Percentiles rank a stretch among this genome's conserved stretches.
Conservation (phyloP, 352 stramenopile genomes). For the Phytophthora crassamura region DNA sequence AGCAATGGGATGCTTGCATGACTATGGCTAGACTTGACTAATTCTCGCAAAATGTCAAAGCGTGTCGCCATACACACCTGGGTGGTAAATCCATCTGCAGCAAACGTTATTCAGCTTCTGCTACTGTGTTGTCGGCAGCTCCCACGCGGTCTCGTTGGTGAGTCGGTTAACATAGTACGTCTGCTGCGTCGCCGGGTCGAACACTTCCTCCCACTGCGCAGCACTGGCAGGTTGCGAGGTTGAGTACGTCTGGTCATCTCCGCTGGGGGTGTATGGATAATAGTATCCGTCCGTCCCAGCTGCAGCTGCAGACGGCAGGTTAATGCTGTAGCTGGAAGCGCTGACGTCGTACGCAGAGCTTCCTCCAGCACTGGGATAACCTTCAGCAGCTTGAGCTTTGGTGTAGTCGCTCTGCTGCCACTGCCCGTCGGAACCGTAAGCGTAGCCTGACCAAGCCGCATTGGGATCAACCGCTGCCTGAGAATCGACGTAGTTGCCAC, state of each 20-base stretch:
- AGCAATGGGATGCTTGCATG: too few species aligned
- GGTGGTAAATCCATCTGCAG: too few species aligned
- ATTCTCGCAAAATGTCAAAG: too few species aligned
- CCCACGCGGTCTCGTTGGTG: constrained; percentile 69
- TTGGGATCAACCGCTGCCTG: constrained; percentile 13
- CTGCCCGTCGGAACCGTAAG: background rate
- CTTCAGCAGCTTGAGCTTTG: background rate
- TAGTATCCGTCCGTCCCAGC: background rate
- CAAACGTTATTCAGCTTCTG: too few species aligned
- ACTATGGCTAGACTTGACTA: too few species aligned
- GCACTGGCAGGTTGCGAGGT: background rate
- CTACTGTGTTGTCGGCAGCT: constrained; percentile 24
- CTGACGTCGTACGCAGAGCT: constrained; percentile 14
- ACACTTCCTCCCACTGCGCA: constrained; percentile 67
- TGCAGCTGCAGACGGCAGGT: background rate
- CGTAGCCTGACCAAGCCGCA: constrained; percentile 7
- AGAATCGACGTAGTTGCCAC: background rate
- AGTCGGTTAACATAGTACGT: constrained; percentile 73
- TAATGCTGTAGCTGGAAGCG: constrained; percentile 19
- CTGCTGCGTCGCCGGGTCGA: constrained; percentile 56
- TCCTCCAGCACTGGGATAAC: background rate
- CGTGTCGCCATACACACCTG: too few species aligned
- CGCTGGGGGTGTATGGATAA: background rate
- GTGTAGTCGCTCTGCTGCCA: constrained; percentile 18
- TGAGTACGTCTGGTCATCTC: background rate